These are phyloP conservation scores for Mortierella hygrophila DNA, from an alignment of 192 early-diverging fungal species.

Conservation along the genomic window DNA sequence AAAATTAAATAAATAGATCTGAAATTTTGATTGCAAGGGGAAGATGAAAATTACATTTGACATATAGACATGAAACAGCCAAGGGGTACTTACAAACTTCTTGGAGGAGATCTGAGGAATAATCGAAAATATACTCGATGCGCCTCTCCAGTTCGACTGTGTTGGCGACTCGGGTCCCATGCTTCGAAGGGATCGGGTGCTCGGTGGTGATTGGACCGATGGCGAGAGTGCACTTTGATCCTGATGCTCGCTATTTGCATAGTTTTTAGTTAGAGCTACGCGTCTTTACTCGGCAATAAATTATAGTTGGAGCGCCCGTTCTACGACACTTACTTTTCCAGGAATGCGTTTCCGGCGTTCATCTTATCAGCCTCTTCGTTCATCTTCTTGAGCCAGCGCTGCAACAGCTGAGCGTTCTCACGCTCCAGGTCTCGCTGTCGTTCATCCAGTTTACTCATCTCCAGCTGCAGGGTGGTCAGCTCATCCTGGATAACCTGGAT, in stretches of 20 bases:
- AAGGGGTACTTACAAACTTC: slow-evolving; percentile 32
- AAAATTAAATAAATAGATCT: slow-evolving; percentile 5
- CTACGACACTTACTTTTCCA: slow-evolving; percentile 76
- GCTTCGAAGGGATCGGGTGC: slow-evolving; percentile 42
- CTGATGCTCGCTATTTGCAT: slow-evolving; percentile 32
- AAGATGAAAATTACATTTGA: background rate
- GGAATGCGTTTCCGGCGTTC: slow-evolving; percentile 92
- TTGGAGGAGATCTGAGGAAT: slow-evolving; percentile 41
- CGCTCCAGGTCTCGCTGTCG: slow-evolving; percentile 73
- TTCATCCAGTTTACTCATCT: slow-evolving; percentile 84
- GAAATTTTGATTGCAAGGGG: slow-evolving; percentile 16
- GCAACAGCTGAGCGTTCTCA: slow-evolving; percentile 90
- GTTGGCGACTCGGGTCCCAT: slow-evolving; percentile 48
- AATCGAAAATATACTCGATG: slow-evolving; percentile 49
- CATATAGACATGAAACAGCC: background rate
- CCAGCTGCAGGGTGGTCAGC: slow-evolving; percentile 89
- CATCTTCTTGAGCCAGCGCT: slow-evolving; percentile 93
- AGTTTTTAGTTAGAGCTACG: too few species aligned
- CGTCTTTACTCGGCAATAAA: background rate
- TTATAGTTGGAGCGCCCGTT: background rate
- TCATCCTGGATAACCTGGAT: slow-evolving; percentile 96
- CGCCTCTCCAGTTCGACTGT: slow-evolving; percentile 41
- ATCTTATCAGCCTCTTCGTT: slow-evolving; percentile 91
- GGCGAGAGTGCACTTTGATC: slow-evolving; percentile 21
- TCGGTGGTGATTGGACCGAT: slow-evolving; percentile 29